phyloP scores from a whole-genome alignment of 306 rosid species.

The Potentilla sterilis region DNA sequence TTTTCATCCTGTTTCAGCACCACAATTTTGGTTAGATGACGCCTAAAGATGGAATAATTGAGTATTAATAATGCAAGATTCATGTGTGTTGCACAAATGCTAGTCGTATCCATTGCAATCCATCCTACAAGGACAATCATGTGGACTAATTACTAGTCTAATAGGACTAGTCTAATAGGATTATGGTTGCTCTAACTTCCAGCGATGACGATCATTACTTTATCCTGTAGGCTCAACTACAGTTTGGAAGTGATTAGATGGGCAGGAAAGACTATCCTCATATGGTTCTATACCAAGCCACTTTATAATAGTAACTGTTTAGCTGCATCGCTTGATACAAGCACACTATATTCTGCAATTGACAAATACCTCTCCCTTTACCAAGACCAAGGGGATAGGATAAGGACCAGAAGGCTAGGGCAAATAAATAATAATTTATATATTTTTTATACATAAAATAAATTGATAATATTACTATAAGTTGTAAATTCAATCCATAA shows the following conservation, averaged over 20 bases:
- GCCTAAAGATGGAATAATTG: not conserved
- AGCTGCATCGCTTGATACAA: not conserved
- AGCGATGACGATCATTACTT: not conserved
- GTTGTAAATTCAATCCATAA: no score
- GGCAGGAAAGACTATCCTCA: not conserved
- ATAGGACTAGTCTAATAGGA: no score
- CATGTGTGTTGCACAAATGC: conserved; percentile 1
- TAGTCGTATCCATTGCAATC: not conserved
- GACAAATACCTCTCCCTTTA: not conserved
- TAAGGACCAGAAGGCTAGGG: not conserved
- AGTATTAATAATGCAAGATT: not conserved
- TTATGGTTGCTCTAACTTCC: not conserved
- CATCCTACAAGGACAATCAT: not conserved
- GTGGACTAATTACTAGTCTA: not conserved
- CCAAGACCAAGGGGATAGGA: not conserved
- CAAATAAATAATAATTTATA: no score
- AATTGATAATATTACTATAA: no score
- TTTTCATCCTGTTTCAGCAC: conserved; percentile 85
- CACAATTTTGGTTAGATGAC: conserved; percentile 17
- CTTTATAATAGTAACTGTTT: not conserved
- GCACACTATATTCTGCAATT: not conserved
- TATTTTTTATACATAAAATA: no score
- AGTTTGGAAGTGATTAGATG: conserved; percentile 5
- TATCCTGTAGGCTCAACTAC: not conserved
- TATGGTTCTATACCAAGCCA: not conserved